These are phyloP conservation scores for Brassica napus DNA, from an alignment of 345 rosid genomes.

Conservation along the genomic window DNA sequence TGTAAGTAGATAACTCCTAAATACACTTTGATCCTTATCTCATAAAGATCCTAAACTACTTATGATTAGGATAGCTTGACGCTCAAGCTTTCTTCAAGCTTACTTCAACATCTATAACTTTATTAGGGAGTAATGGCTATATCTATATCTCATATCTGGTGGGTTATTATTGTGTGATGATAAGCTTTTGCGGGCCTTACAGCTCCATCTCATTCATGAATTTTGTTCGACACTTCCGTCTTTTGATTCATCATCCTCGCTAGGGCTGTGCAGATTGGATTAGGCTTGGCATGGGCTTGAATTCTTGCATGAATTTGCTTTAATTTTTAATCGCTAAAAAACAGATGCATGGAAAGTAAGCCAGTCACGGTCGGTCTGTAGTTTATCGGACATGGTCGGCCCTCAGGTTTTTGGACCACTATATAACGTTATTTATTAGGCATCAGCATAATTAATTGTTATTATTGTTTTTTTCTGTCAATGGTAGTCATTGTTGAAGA, in stretches of 20 bases:
- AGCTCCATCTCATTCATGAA: neutral
- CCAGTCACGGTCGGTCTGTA: neutral
- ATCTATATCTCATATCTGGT: neutral
- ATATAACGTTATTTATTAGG: neutral
- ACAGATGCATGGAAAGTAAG: neutral
- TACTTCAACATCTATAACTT: neutral
- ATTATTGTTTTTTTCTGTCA: neutral
- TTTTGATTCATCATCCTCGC: neutral
- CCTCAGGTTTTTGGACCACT: neutral
- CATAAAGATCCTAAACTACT: no score
- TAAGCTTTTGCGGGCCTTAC: neutral
- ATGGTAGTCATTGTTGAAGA: neutral
- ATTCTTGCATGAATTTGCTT: neutral
- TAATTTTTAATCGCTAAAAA: neutral
- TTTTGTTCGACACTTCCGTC: neutral
- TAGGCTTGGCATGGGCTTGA: neutral
- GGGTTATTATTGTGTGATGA: neutral
- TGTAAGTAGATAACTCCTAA: no score
- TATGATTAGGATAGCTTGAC: no score
- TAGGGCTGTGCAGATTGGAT: neutral
- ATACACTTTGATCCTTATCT: no score
- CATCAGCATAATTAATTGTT: neutral
- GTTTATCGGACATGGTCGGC: slow-evolving; percentile 3
- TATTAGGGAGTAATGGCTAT: neutral
- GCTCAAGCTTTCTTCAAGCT: no score